Base-by-base conservation (phyloP, 371 early-diverging fungal genomes). In the Nematocida ironsii region DNA sequence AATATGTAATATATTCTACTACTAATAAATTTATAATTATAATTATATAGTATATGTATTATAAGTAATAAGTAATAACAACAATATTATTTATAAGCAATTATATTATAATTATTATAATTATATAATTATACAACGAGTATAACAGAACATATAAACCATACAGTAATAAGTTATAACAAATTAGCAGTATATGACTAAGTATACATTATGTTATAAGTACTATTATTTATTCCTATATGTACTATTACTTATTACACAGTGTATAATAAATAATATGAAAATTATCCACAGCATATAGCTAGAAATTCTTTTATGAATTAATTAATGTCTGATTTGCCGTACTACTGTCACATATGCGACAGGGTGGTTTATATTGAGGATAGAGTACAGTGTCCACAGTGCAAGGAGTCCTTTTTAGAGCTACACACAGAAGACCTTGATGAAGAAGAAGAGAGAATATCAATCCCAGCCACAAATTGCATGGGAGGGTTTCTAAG, bases 341-440 rank as follows among this genome's bases (percentile, higher is more conserved):
- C 80, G 33, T 78, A 78, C 45, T 78, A 67, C 80, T 78, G 80
- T 71, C 80, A 78, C 55, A 48, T 78, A 42, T 78, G 80, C 71
- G 44, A 25, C 18, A 55, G 5, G 44, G 55, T 69, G 18, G 61
- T 78, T 11, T 68, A 71, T 62, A 78, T 78, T 44, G 70, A 62
- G 40, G 69, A 78, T 40, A n/a, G 68, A 50, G 42, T 78, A 58
- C 50, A 55, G 45, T 78, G 80, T 20, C 80, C 80, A 4, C 55
- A 13, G 39, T 78, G 80, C 71, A 13, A 48, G 20, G 50, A 58
- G 4, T 56, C 70, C 18, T 78, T 78, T 27, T 18, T 78, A 23
- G 80, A 78, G 70, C 42, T 78, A 5, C 62, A 78, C 71, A 45
- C 11, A 6, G 45, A 39, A 23, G 75, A 75, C 18, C 55, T 42